Base-by-base conservation (phyloP, 75 land plant species). In the Pinus albicaulis region DNA sequence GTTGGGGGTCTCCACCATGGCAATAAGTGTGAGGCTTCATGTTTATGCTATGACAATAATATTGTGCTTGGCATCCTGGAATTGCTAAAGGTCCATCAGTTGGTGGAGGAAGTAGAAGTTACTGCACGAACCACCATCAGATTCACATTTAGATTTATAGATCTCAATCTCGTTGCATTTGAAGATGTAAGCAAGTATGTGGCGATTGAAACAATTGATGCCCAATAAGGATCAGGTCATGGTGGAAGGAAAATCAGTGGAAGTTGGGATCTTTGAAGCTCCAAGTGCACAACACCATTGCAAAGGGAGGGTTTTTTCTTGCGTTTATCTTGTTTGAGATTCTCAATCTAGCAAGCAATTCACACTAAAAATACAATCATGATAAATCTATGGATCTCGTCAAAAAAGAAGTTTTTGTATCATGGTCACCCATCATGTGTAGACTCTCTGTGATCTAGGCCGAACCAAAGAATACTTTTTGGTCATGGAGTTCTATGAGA, bases 271-370 rank as follows among this genome's bases (percentile, higher is more conserved):
- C 88, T 57, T 60, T 91, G 57, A 94, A 92, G 80, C 71, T 94
- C 48, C 88, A 92, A 65, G 87, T 97, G 22, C 76, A 84, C 8
- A 89, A 84, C 79, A 78, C 72, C 53, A 88, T 97, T 68, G 98
- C 98, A 13, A 89, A 97, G 52, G 98, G 95, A 8, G 98, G 99
- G n/a, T n/a, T 10, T 97, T 94, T 64, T 97, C 98, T 4, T 89
- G 83, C 77, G 99, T 97, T 36, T 97, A 97, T 76, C 77, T 87
- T 16, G 99, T n/a, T n/a, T n/a, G n/a, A n/a, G 92, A 28, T 80
- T 78, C 74, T 41, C 23, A 86, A 56, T 28, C 84, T 8, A 89
- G 93, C 15, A 92, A 91, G 83, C 92, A 87, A 57, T 97, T 87
- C 81, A 98, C 95, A n/a, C 65, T 97, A 31, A 28, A 97, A 97